Base-by-base conservation (phyloP, 495 filamentous ascomycete genomes). In the Penicillium cosmopolitanum region DNA sequence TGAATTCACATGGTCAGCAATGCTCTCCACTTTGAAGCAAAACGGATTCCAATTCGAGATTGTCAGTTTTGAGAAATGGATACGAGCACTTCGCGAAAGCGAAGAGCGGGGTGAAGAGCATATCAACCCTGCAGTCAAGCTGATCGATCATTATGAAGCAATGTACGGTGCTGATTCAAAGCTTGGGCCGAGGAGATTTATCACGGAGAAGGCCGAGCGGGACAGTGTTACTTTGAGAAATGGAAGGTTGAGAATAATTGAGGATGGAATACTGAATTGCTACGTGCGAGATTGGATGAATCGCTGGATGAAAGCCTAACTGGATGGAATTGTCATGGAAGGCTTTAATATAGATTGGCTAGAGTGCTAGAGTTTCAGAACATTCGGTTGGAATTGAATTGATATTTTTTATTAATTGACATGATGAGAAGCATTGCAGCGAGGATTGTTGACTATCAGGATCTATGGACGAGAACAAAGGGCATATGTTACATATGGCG, bases 101-200 rank as follows among this genome's bases (percentile, higher is more conserved):
- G 74, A 85, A 11, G 66, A 62, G 5, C 75, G 82, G 53, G 80
- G 82, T 0, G 73, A 75, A 44, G 75, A 74, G 46, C n/a, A 48
- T 33, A 51, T 66, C 18, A 88, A 88, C 55, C 85, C 86, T 2
- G 79, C 84, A 4, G 79, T 85, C 38, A 87, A 88, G 61, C 67
- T 89, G 50, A 66, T 82, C n/a, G 79, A 77, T 10, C 86, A 84
- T 71, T 89, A 77, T 28, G 71, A 72, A 53, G 62, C 55, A 2
- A 73, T 73, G 73, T 66, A 73, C 51, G 64, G 67, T 0, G 56
- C 16, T 2, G 19, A 60, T 0, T 42, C 56, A 4, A 10, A 43
- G 15, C 44, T 55, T 13, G 48, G 25, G 0, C 56, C 28, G 3
- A 71, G 65, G 54, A 60, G 9, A 1, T 78, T 77, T 47, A 15